These are phyloP conservation scores for Vitis vinifera DNA, from an alignment of 164 flowering plant genomes.

Conservation along the genomic window ASM3070453v1 NC_081812.1:1871001-1871500, in stretches of 20 bases:
- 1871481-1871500: not conserved
- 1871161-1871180: too few species aligned
- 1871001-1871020: too few species aligned
- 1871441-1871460: slow-evolving; percentile 52
- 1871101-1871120: too few species aligned
- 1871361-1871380: not conserved
- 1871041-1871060: too few species aligned
- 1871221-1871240: slow-evolving; percentile 85
- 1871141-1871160: too few species aligned
- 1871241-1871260: slow-evolving; percentile 87
- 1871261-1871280: slow-evolving; percentile 71
- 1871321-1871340: not conserved
- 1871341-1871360: not conserved
- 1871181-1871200: not conserved
- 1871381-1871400: slow-evolving; percentile 48
- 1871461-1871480: slow-evolving; percentile 53
- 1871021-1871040: too few species aligned
- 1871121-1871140: too few species aligned
- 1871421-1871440: slow-evolving; percentile 55
- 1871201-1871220: not conserved
- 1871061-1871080: too few species aligned
- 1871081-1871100: too few species aligned
- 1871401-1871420: slow-evolving; percentile 86
- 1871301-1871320: not conserved
- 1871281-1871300: slow-evolving; percentile 52